Base-by-base conservation (phyloP, 2,329 filamentous ascomycete species). In the Fusarium citri region DNA sequence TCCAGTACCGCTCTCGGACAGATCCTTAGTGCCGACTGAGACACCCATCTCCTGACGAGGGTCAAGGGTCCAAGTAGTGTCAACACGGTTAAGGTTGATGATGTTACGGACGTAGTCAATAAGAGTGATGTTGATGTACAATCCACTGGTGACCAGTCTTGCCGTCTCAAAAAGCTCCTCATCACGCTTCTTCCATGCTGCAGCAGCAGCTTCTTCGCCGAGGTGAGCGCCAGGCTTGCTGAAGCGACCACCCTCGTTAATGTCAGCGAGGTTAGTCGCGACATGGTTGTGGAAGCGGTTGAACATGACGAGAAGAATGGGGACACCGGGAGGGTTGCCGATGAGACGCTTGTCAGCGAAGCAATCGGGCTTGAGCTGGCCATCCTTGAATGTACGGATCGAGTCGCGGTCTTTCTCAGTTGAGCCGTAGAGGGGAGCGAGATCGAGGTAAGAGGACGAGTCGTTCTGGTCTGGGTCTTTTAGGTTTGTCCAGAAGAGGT, bases 261-360 rank as follows among this genome's bases (percentile, higher is more conserved):
- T 95, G n/a, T 86, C 82, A 0, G 92, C 92, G 20, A 98, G 83
- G 65, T 95, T 91, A 56, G 89, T 87, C 3, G 92, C 94, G 0
- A 94, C 88, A 69, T 96, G 87, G 80, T 98, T 98, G 80, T 98
- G 95, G 80, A 97, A 97, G 25, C 90, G 87, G 74, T 91, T 91
- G 80, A 94, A 91, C 91, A 94, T 93, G 78, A 94, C 86, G 28
- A 94, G 80, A 5, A 94, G 74, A 7, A 92, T 89, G 59, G 88
- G 86, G 7, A 92, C 91, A 15, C 91, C 91, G 0, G 92, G 90
- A 0, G 92, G 92, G 74, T 92, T 90, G 12, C 88, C 90, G 25
- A 91, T 80, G 4, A 94, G 81, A 56, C 92, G 86, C 78, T 89
- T 89, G 74, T 94, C 91, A 5, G 90, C 88, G 70, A 92, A 94